Base-by-base conservation (phyloP, 176 grass and related monocot species). In the Oryza australiensis region DNA sequence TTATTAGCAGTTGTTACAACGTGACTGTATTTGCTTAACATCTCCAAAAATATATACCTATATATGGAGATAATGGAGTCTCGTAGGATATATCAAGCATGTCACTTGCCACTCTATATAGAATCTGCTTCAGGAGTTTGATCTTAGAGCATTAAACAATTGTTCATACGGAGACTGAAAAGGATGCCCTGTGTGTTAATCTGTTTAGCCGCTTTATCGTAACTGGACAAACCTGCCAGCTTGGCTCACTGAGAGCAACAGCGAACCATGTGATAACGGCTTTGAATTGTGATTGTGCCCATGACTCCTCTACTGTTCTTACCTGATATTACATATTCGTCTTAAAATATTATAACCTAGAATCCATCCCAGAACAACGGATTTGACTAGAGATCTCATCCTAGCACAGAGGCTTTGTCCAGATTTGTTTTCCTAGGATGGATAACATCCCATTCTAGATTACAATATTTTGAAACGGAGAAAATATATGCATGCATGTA, bases 251-350 rank as follows among this genome's bases (percentile, higher is more conserved):
- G 65, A 14, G 38, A 41, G 32, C 23, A 65, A 23, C 41, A 30
- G 32, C 30, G 30, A 45, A 55, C 38, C 65, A 87, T 51, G 85
- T 82, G 85, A 33, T 28, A 82, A 76, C 72, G 28, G 70, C 60
- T 68, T 55, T 76, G 35, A 75, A 75, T 24, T 30, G 33, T 16
- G 77, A 46, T 24, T 30, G 33, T 16, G 77, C 62, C 34, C 63
- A 33, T 86, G 62, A 26, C 34, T 20, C 12, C 26, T 84, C 70
- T 33, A 18, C 45, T 80, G n/a, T 70, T 80, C 75, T 29, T 20
- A 15, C 27, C 40, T 41, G 65, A n/a, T n/a, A n/a, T n/a, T n/a
- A n/a, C n/a, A n/a, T n/a, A n/a, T n/a, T n/a, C n/a, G n/a, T n/a
- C n/a, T n/a, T n/a, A n/a, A n/a, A n/a, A n/a, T n/a, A n/a, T n/a